Percentiles rank a stretch among this genome's conserved stretches.
These are phyloP conservation scores for Spergularia marina DNA, from an alignment of 148 eudicot species.

Conservation along the genomic window DNA sequence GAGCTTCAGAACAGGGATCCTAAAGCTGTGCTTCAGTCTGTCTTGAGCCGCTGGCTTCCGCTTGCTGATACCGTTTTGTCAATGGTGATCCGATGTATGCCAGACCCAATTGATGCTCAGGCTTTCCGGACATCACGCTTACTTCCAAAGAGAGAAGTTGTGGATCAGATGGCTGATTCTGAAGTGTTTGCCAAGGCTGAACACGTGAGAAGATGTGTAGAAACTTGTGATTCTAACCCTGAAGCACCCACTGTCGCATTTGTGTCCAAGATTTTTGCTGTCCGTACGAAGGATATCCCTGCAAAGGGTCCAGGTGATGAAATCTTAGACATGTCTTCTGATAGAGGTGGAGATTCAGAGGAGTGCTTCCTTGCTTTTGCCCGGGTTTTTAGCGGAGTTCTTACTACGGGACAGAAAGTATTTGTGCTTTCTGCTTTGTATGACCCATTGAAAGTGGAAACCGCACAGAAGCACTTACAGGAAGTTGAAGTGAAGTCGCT, in stretches of 20 bases:
- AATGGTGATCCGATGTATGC: conserved; percentile 70
- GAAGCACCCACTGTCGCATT: conserved; percentile 84
- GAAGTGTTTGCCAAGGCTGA: conserved; percentile 68
- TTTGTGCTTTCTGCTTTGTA: conserved; percentile 83
- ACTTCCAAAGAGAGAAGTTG: conserved; percentile 75
- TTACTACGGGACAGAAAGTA: conserved; percentile 58
- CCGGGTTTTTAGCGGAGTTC: conserved; percentile 83
- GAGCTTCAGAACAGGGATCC: conserved; percentile 80
- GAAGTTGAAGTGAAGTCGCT: conserved; percentile 75
- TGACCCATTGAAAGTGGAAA: conserved; percentile 76
- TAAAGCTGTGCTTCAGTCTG: conserved; percentile 68
- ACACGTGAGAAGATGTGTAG: conserved; percentile 69
- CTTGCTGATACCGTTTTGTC: conserved; percentile 64
- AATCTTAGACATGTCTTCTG: conserved; percentile 37
- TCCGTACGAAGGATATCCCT: conserved; percentile 73
- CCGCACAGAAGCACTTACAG: conserved; percentile 73
- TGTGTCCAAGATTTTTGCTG: conserved; percentile 96
- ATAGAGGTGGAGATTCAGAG: conserved; percentile 61
- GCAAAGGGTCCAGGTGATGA: conserved; percentile 55
- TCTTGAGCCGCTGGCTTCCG: conserved; percentile 93
- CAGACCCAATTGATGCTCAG: conserved; percentile 72
- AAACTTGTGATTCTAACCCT: conserved; percentile 64
- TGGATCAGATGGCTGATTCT: conserved; percentile 38
- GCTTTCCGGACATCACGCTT: conserved; percentile 64
- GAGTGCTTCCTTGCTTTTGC: conserved; percentile 99